Base-by-base conservation (phyloP, 192 early-diverging fungal species). In the Coemansia sp. region DNA sequence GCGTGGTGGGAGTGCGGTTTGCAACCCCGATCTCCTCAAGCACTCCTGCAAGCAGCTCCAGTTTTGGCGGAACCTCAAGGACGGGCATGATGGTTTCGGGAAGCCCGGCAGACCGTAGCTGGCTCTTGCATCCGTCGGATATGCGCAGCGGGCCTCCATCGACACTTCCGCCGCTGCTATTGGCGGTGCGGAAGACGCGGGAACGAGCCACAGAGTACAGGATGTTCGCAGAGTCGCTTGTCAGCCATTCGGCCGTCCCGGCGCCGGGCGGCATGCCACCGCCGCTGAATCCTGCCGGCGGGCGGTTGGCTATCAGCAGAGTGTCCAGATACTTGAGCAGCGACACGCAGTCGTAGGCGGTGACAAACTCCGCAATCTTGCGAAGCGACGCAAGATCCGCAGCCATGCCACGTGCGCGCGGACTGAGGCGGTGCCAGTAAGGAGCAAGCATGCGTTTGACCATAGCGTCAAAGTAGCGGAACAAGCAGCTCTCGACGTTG, bases 31-130 rank as follows among this genome's bases (percentile, higher is more conserved):
- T 90, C 67, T 97, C 95, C 19, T 91, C 75, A 61, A 99, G 74
- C 0, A 94, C 82, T 14, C 89, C 85, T 1, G 64, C 65, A 32
- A 99, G 64, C 11, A 89, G 85, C 46, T 76, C 77, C 91, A 95
- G 98, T 71, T 99, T 99, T 16, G 97, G 97, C n/a, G 90, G 88
- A 49, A 92, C 94, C 70, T 99, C 97, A 46, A 98, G 70, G 40
- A 90, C 85, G 0, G 91, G 89, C 59, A 86, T 74, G 51, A 92
- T 85, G 37, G 85, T 77, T 1, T 88, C 84, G 2, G 94, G 92
- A 20, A 96, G 71, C 6, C 84, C 82, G 64, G 75, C 59, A 16
- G 65, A 54, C 54, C 86, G 85, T n/a, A 78, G 72, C 42, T 66
- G 48, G 17, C 17, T 32, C 51, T 13, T 43, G 42, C 25, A 16